phyloP scores from a whole-genome alignment of 1,284 basidiomycete genomes.

The Fistulinella cinereoalba region DNA sequence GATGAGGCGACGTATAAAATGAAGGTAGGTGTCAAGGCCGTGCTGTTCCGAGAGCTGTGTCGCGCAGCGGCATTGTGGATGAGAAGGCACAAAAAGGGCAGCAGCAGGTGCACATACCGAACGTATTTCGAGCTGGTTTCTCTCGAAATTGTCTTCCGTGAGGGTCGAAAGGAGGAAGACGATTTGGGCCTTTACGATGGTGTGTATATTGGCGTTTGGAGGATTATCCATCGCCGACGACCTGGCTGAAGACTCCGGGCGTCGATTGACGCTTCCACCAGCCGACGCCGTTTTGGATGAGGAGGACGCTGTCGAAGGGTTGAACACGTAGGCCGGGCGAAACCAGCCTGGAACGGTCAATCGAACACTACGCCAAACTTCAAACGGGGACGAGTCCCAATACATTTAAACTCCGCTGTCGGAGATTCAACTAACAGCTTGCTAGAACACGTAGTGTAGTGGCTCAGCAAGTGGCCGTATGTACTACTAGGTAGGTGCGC shows the following conservation, averaged over 20 bases:
- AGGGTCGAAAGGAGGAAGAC: slow-evolving; percentile 91
- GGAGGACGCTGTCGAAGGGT: slow-evolving; percentile 19
- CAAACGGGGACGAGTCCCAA: slow-evolving; percentile 5
- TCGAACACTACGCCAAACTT: slow-evolving; percentile 18
- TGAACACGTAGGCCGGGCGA: slow-evolving; percentile 34
- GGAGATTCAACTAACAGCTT: slow-evolving; percentile 17
- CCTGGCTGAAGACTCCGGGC: slow-evolving; percentile 74
- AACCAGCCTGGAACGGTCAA: slow-evolving; percentile 33
- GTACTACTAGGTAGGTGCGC: too few relatives aligned
- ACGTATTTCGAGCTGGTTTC: slow-evolving; percentile 87
- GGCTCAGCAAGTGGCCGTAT: too few relatives aligned
- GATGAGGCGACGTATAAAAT: slow-evolving; percentile 92
- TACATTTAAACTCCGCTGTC: slow-evolving; percentile 21
- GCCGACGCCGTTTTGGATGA: slow-evolving; percentile 69
- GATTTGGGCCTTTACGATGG: slow-evolving; percentile 87
- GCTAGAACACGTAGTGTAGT: too few relatives aligned
- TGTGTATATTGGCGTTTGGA: slow-evolving; percentile 57
- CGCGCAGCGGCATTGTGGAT: slow-evolving; percentile 13
- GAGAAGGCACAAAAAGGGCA: slow-evolving; percentile 9
- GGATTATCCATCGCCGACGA: slow-evolving; percentile 41
- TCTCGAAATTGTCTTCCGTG: slow-evolving; percentile 92
- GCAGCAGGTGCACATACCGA: slow-evolving; percentile 50
- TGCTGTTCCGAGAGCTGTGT: slow-evolving; percentile 90
- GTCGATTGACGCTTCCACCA: slow-evolving; percentile 67
- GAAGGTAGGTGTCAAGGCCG: slow-evolving; percentile 91